Base-by-base conservation (phyloP, 2,329 filamentous ascomycete genomes). In the Aschersonia sp. region DNA sequence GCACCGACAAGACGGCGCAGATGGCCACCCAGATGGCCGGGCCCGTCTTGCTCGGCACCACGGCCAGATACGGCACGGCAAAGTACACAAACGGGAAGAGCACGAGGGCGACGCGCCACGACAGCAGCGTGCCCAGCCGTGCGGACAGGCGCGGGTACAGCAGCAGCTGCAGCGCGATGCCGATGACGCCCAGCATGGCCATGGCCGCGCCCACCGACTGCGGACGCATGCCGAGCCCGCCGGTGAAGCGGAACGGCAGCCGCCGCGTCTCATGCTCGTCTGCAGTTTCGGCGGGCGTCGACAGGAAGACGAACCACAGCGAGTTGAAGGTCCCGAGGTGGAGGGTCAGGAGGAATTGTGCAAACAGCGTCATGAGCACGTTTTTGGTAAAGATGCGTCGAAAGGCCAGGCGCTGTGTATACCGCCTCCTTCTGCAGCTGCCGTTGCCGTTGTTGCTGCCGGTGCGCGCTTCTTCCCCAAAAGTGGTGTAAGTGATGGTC, bases 241-340 rank as follows among this genome's bases (percentile, higher is more conserved):
- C 85, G 1, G 80, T 79, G 58, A 88, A 88, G 51, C 73, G 64
- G 57, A 83, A 78, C 0, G 79, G 72, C 49, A 75, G 63, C 51
- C 62, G 63, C 51, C 62, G 54, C 1, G 51, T 51, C n/a, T 61
- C 55, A 32, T 60, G 58, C 0, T 61, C 53, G 9, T 55, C 41
- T 0, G 71, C 68, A 55, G 71, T 63, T 52, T 70, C 78, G 5
- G 81, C 79, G 0, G 83, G 81, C 0, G 83, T 84, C 1, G 85
- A 86, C 43, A 89, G 71, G 62, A 89, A 88, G 46, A 87, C 72
- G 51, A 85, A 85, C 68, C 81, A 86, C 43, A 89, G 74, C 2
- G 82, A 76, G 58, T 85, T 83, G 68, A 87, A 89, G 31, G 83
- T 81, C 50, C 81, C 83, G 56, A 87, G 71, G 62, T 88, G 85